Evolutionary conservation across 768 basidiomycete species (phyloP).

Genomic region (Chalciporus chontae): DNA sequence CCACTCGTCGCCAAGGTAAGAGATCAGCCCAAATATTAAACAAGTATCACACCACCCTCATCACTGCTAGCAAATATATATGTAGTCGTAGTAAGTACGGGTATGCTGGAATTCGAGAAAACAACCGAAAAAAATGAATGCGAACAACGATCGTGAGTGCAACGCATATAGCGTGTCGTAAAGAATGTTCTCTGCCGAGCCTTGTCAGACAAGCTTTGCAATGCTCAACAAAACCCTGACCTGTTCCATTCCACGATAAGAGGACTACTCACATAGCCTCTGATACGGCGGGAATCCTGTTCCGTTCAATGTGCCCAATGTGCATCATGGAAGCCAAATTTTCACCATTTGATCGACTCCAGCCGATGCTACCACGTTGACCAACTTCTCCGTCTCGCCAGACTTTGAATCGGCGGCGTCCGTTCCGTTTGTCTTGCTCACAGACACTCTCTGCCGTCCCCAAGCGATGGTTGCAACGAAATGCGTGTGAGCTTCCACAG

Average conservation of each 20-base stretch:
- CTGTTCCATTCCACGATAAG: constrained; percentile 2
- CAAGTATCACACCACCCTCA: constrained; percentile 3
- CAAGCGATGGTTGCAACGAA: constrained; percentile 81
- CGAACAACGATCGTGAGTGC: constrained; percentile 31
- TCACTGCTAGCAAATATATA: constrained; percentile 19
- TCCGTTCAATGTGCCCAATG: neutral
- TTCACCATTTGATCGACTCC: constrained; percentile 67
- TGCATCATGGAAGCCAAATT: constrained; percentile 55
- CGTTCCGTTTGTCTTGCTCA: constrained; percentile 37
- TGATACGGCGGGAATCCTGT: constrained; percentile 3
- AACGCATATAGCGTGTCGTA: constrained; percentile 25
- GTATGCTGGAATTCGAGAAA: constrained; percentile 28
- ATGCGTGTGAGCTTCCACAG: constrained; percentile 82
- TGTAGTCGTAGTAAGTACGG: constrained; percentile 35
- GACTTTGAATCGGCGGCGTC: constrained; percentile 32
- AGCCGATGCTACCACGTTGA: constrained; percentile 68
- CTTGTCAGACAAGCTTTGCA: too few species aligned
- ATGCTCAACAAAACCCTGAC: too few species aligned
- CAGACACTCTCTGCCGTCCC: constrained; percentile 57
- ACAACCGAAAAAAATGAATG: constrained; percentile 13
- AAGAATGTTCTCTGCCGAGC: constrained; percentile 15
- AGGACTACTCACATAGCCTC: constrained; percentile 12
- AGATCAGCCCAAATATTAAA: neutral
- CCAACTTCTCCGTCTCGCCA: constrained; percentile 49
- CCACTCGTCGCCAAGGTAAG: constrained; percentile 7